Evolutionary conservation across 2,329 filamentous ascomycete species (phyloP), one percentile per base, ranked within the genome.

Genomic region (Aspergillus aculeatus): DNA sequence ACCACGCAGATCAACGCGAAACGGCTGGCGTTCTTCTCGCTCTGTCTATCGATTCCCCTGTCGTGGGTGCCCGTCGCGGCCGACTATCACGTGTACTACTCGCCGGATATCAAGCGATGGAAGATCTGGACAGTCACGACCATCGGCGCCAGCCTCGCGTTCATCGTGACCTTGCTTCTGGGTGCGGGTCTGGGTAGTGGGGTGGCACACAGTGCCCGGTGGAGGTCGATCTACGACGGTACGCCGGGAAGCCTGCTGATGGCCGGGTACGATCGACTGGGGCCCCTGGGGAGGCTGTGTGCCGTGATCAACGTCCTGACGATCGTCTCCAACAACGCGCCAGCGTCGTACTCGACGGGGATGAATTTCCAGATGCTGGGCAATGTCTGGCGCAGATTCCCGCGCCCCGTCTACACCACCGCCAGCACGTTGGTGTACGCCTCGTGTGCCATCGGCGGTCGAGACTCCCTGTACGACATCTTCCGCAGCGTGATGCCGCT

Each of bases 11-110:
- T 77, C 4, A 70, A 69, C n/a, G 76, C 71, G 19, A 76, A 77
- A 26, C 70, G 75, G 5, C 49, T 77, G 9, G 71, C 70, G 1
- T 78, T 74, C 51, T 71, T 78, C 58, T 75, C 75, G 0, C 66
- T 78, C 2, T 71, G 71, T 21, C 60, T 78, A 16, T 76, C 76
- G 0, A 66, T 71, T 1, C 63, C 69, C 6, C 69, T 78, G 11
- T 66, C 73, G 3, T 76, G 74, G 73, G 65, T 72, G 0, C 73
- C 73, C 1, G 64, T 73, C 5, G 71, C 71, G 14, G 74, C 76
- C 6, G 78, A 81, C 60, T 80, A 78, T 62, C 79, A 76, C 48
- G 77, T 79, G 47, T 80, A 80, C 62, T 78, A 78, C 58, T 75
- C 76, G 0, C 69, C 74, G 2, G 64, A 70, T 2, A 74, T 76